These are phyloP conservation scores for Heracleum sosnowskyi DNA, from an alignment of 129 eudicot genomes.

Conservation along the genomic window DNA sequence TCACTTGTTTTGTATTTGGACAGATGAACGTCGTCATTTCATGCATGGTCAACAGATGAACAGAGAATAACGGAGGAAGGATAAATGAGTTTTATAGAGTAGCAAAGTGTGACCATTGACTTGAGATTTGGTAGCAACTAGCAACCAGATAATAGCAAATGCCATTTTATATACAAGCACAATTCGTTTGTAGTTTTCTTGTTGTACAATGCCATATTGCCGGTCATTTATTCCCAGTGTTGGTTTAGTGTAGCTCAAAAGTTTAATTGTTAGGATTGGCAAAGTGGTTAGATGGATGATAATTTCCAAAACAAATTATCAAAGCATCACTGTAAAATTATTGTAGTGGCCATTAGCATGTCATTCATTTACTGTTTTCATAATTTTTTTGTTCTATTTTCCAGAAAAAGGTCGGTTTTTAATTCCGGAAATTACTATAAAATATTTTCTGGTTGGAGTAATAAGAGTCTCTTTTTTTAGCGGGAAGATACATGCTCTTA, in stretches of 20 bases:
- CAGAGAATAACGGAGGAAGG: conserved; percentile 17
- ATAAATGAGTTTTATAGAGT: not conserved
- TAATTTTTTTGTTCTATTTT: not conserved
- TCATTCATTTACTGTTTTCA: not conserved
- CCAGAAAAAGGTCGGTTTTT: too few relatives aligned
- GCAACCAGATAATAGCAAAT: conserved; percentile 5
- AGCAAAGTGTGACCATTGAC: conserved; percentile 6
- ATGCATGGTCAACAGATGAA: conserved; percentile 30
- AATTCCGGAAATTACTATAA: not conserved
- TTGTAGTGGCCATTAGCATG: conserved; percentile 1
- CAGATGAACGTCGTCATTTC: conserved; percentile 36
- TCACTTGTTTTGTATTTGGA: not conserved
- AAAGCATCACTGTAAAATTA: not conserved
- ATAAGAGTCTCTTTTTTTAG: not conserved
- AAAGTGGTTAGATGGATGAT: not conserved
- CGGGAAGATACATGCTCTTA: too few relatives aligned
- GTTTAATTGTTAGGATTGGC: not conserved
- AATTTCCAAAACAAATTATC: not conserved
- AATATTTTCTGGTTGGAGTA: not conserved
- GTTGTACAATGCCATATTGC: not conserved
- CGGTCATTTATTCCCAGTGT: not conserved
- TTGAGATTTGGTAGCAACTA: not conserved
- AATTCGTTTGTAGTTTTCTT: not conserved
- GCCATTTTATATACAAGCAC: not conserved
- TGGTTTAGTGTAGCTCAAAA: conserved; percentile 1